Conservation (phyloP, 352 stramenopile species). For the Globisporangium cederbergense region DNA sequence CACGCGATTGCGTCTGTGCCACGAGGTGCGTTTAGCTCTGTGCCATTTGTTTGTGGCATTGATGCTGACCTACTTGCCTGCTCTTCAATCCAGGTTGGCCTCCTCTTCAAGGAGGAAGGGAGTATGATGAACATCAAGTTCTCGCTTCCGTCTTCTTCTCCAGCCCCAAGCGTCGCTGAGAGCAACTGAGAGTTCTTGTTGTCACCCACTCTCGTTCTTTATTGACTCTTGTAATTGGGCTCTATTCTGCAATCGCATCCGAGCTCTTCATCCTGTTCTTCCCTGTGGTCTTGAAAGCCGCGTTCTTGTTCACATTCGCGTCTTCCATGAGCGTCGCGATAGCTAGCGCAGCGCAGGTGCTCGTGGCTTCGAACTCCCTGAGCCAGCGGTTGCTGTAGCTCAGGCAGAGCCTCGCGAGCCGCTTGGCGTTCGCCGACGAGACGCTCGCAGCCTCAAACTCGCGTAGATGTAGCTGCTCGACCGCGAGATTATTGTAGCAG, state of each 20-base stretch:
- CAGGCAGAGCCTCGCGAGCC: conserved; percentile 87
- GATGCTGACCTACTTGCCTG: no score
- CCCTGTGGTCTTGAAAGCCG: neutral
- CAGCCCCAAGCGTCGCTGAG: neutral
- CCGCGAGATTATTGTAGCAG: conserved; percentile 91
- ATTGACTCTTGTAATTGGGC: no score
- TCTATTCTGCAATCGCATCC: neutral
- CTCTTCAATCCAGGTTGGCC: conserved; percentile 14
- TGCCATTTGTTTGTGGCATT: neutral
- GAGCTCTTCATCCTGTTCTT: neutral
- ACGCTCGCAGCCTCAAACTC: conserved; percentile 75
- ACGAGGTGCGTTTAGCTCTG: conserved; percentile 8
- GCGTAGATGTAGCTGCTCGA: conserved; percentile 87
- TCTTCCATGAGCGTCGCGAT: conserved; percentile 75
- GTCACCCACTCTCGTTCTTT: neutral
- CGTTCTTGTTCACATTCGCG: conserved; percentile 21
- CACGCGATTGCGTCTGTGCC: neutral
- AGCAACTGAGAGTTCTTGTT: neutral
- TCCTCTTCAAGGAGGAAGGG: conserved; percentile 37
- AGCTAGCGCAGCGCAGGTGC: conserved; percentile 61
- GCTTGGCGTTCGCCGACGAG: conserved; percentile 81
- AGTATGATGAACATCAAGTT: conserved; percentile 4
- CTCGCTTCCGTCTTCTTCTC: neutral
- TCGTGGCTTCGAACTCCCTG: conserved; percentile 84
- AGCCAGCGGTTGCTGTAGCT: conserved; percentile 92